Percentiles rank a stretch among this genome's conserved stretches.
Evolutionary conservation across 805 yeast species (phyloP).

Genomic region (Metschnikowia bowlesiae): DNA sequence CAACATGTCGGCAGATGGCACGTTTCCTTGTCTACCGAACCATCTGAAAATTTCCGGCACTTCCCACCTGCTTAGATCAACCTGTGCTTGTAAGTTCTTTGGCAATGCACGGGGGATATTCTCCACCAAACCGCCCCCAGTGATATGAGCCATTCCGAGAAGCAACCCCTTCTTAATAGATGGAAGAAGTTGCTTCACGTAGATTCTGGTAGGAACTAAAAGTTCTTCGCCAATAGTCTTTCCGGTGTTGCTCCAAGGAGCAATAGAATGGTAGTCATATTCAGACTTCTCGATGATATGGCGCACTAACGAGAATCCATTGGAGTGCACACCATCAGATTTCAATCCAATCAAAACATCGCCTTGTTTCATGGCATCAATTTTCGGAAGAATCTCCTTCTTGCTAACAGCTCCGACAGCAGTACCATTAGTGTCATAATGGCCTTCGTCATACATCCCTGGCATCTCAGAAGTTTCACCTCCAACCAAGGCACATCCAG

Average conservation of each 20-base stretch:
- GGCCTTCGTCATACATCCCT: slow-evolving; percentile 93
- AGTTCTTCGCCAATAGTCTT: slow-evolving; percentile 81
- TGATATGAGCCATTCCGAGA: slow-evolving; percentile 91
- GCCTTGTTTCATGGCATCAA: slow-evolving; percentile 65
- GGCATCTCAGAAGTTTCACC: slow-evolving; percentile 99
- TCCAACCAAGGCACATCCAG: slow-evolving; percentile 97
- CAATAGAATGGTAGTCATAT: slow-evolving; percentile 63
- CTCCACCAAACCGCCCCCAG: slow-evolving; percentile 98
- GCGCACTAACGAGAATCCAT: slow-evolving; percentile 93
- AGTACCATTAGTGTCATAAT: slow-evolving; percentile 97
- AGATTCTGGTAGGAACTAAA: slow-evolving; percentile 86
- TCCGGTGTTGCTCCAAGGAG: slow-evolving; percentile 74
- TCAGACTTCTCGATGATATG: slow-evolving; percentile 78
- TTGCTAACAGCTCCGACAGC: slow-evolving; percentile 95
- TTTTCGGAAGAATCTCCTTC: slow-evolving; percentile 66
- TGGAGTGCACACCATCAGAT: slow-evolving; percentile 93
- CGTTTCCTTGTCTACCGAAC: slow-evolving; percentile 89
- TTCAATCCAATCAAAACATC: slow-evolving; percentile 81
- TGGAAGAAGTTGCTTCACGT: slow-evolving; percentile 84
- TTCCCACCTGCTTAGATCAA: slow-evolving; percentile 77
- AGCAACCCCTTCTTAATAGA: slow-evolving; percentile 63
- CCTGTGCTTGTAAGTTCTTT: slow-evolving; percentile 65
- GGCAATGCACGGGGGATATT: slow-evolving; percentile 96
- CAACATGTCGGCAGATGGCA: slow-evolving; percentile 76
- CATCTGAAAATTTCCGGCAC: slow-evolving; percentile 89